Evolutionary conservation across 129 eudicot species (phyloP).

Genomic region (Helichrysum umbraculigerum): DNA sequence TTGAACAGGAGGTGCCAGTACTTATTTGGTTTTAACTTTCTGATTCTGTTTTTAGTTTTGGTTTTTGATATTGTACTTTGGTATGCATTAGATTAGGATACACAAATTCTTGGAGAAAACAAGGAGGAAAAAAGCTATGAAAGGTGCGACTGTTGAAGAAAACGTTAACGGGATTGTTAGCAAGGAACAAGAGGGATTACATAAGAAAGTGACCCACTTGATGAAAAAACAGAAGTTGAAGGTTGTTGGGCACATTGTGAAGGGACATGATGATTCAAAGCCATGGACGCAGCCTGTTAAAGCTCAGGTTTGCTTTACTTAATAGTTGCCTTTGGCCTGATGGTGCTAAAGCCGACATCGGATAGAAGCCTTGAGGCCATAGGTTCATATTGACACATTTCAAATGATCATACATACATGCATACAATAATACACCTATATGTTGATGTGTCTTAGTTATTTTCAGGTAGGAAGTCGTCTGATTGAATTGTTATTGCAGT

Average conservation of each 20-base stretch:
- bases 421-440: not conserved
- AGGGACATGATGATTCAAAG: slow-evolving; percentile 52
- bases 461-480: slow-evolving; percentile 89
- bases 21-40: not conserved
- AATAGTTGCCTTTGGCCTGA: slow-evolving; percentile 5
- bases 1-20: slow-evolving; percentile 80
- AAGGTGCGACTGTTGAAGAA: slow-evolving; percentile 41
- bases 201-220: slow-evolving; percentile 56
- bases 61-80: slow-evolving; percentile 17
- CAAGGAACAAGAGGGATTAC: slow-evolving; percentile 48
- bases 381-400: slow-evolving; percentile 29
- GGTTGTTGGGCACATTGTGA: slow-evolving; percentile 56
- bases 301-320: slow-evolving; percentile 70
- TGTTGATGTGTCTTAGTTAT: not conserved
- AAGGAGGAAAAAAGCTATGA: slow-evolving; percentile 47
- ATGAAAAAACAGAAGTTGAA: slow-evolving; percentile 77
- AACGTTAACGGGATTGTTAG: slow-evolving; percentile 26
- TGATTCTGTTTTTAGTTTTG: not conserved
- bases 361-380: slow-evolving; percentile 28
- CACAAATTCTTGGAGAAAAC: slow-evolving; percentile 70
- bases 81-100: slow-evolving; percentile 63
- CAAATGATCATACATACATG: slow-evolving; percentile 2
- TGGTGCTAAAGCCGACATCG: not conserved
- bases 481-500: slow-evolving; percentile 72
- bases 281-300: slow-evolving; percentile 77